Conservation (phyloP, 139 green algal genomes). For the Chlorella sp. region DNA sequence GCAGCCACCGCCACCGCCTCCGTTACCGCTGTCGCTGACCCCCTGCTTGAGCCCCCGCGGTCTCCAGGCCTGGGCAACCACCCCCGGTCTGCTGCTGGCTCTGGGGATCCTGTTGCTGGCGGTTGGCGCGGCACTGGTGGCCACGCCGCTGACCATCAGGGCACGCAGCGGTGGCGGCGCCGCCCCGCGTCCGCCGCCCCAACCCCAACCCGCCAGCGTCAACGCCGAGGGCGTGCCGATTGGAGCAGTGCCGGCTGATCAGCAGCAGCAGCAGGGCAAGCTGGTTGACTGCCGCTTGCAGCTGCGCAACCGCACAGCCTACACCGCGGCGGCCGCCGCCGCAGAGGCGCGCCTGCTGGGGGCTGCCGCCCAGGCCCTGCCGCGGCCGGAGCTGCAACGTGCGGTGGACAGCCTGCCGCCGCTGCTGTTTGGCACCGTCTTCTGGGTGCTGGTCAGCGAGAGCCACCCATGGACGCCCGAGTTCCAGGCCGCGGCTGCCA, state of each 20-base stretch:
- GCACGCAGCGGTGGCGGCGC: not conserved
- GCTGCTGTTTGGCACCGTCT: conserved; percentile 33
- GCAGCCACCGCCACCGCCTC: not conserved
- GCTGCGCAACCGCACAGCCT: conserved; percentile 5
- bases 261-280: conserved; percentile 1
- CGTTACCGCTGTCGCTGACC: not conserved
- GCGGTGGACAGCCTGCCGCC: conserved; percentile 11
- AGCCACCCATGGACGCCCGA: not conserved
- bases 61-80: not conserved
- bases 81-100: not conserved
- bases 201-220: not conserved
- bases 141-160: not conserved
- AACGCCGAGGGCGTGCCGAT: conserved; percentile 21
- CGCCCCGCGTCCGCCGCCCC: not conserved
- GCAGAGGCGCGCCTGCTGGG: conserved; percentile 30
- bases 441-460: conserved; percentile 42
- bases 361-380: not conserved
- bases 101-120: not conserved
- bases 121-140: conserved; percentile 16
- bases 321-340: not conserved
- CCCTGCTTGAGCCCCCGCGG: no score
- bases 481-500: conserved; percentile 15
- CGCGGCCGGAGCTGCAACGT: not conserved
- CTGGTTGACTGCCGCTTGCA: conserved; percentile 14
- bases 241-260: not conserved